These are phyloP conservation scores for Knufia fluminis DNA, from an alignment of 2,329 filamentous ascomycete species.

Conservation along the genomic window DNA sequence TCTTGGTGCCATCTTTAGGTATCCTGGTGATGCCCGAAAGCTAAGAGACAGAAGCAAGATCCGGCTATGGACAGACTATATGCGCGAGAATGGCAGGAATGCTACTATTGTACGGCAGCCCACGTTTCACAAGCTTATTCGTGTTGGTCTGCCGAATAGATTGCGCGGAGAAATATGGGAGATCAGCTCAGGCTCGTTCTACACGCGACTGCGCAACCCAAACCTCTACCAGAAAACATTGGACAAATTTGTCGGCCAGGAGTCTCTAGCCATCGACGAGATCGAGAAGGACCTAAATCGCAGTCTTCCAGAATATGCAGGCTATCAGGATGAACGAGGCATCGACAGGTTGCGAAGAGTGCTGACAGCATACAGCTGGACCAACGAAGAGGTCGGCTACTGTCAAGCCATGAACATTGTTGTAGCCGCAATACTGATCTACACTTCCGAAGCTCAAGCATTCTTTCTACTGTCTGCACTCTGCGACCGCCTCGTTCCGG, in stretches of 20 bases:
- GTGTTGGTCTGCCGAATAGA: slow-evolving; percentile 87
- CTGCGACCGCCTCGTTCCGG: slow-evolving; percentile 85
- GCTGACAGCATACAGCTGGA: slow-evolving; percentile 95
- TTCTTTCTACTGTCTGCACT: slow-evolving; percentile 88
- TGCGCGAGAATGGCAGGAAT: slow-evolving; percentile 90
- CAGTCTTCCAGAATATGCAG: slow-evolving; percentile 91
- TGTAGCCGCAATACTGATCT: slow-evolving; percentile 93
- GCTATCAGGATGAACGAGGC: slow-evolving; percentile 92
- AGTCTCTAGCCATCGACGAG: slow-evolving; percentile 93
- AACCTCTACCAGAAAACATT: slow-evolving; percentile 77
- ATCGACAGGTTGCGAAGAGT: slow-evolving; percentile 84
- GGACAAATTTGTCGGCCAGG: slow-evolving; percentile 69
- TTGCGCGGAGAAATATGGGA: slow-evolving; percentile 95
- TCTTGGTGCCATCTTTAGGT: slow-evolving; percentile 83
- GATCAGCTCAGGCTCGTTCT: slow-evolving; percentile 82
- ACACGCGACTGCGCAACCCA: slow-evolving; percentile 76
- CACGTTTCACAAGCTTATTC: slow-evolving; percentile 94
- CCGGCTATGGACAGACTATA: slow-evolving; percentile 92
- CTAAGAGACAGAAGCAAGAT: slow-evolving; percentile 93
- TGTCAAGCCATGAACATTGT: slow-evolving; percentile 99
- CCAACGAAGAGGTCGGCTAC: slow-evolving; percentile 89
- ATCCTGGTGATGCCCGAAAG: slow-evolving; percentile 90
- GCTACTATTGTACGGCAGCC: slow-evolving; percentile 86
- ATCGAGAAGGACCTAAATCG: slow-evolving; percentile 98
- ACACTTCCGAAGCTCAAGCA: slow-evolving; percentile 92